Base-by-base conservation (phyloP, 1,284 basidiomycete species). In the Ceratorhiza oryzae-sativae region DNA sequence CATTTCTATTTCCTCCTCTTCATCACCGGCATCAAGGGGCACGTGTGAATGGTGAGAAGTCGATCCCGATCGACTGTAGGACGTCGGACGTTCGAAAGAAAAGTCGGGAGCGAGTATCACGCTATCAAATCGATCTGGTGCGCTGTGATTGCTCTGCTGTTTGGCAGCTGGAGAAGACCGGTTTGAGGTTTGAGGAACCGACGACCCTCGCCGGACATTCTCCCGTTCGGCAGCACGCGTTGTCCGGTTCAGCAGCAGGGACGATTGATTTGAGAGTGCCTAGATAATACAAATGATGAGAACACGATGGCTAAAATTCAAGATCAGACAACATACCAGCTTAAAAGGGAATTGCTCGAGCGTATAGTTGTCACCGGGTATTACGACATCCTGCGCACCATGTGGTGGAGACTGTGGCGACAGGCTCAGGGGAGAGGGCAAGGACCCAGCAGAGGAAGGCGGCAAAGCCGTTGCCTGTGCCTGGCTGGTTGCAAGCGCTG, bases 291-390 rank as follows among this genome's bases (percentile, higher is more conserved):
- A 23, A 39, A 65, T 39, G 9, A 67, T 67, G 23, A 20, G 51
- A 20, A 12, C n/a, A n/a, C 53, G 4, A 23, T 25, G 59, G 25
- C n/a, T 45, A 13, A 42, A 67, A 49, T n/a, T 4, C 36, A 41
- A 58, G 27, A 20, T 20, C n/a, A 58, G 15, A 41, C 32, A n/a
- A 46, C 65, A 18, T 45, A 68, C 65, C 25, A 68, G 39, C 30
- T 68, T 68, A 27, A 68, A 70, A 3, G 65, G 65, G n/a, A 68
- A 58, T 34, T 68, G 51, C n/a, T 68, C 65, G n/a, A 68, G 15
- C 13, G 65, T 56, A 46, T 41, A 68, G 23, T 58, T 46, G 36
- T 56, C 53, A 41, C 46, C 51, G 15, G 55, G 25, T 12, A 68
- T 25, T 6, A 56, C 30, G 1, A 68, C 9, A 30, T 67, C 63